phyloP scores from a whole-genome alignment of 345 rosid species.

The Camelina hispida region DNA sequence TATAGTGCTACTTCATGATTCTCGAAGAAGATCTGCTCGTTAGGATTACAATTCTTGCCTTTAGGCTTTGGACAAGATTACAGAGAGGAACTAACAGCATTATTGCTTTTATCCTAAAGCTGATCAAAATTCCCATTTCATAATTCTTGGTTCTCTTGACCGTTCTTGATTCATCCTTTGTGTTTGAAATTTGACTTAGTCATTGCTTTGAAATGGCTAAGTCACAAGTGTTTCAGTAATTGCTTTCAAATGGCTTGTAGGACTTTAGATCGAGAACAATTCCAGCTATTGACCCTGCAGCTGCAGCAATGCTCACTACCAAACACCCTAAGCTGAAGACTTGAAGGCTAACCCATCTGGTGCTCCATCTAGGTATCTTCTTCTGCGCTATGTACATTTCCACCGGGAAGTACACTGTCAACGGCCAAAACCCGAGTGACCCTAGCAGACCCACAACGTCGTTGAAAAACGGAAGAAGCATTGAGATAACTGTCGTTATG shows the following conservation, averaged over 20 bases:
- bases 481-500: conserved; percentile 73
- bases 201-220: neutral
- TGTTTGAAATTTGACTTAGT: conserved; percentile 15
- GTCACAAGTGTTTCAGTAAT: conserved; percentile 40
- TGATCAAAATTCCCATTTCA: neutral
- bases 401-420: conserved; percentile 86
- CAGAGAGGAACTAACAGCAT: conserved; percentile 9
- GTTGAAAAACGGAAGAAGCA: conserved; percentile 91
- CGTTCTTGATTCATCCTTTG: neutral
- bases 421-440: conserved; percentile 92
- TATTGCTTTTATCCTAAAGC: conserved; percentile 29
- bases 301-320: conserved; percentile 67
- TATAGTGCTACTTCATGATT: conserved; percentile 14
- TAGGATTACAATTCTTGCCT: conserved; percentile 20
- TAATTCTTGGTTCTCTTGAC: neutral
- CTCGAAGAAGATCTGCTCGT: neutral
- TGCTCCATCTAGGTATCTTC: conserved; percentile 83
- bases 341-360: conserved; percentile 77
- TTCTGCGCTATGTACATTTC: conserved; percentile 84
- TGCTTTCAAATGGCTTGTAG: conserved; percentile 66
- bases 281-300: conserved; percentile 87
- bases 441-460: conserved; percentile 83
- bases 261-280: conserved; percentile 67
- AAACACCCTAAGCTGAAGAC: conserved; percentile 79
- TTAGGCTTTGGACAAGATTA: conserved; percentile 13